Percentiles rank a stretch among this genome's conserved stretches.
Evolutionary conservation across 441 rosid species (phyloP).

Genomic region (Theobroma grandiflorum): DNA sequence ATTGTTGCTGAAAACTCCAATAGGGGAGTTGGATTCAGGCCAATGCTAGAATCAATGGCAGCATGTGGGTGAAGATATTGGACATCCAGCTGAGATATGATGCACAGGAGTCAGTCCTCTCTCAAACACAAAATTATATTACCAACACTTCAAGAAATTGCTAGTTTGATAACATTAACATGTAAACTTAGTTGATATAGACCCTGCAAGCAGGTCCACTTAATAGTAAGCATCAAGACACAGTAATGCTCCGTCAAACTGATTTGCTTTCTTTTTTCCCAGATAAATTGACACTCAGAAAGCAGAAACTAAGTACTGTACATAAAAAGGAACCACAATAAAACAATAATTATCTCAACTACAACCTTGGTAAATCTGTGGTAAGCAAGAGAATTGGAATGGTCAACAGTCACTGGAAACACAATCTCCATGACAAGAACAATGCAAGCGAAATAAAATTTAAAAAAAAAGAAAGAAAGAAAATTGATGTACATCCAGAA

Average conservation of each 20-base stretch:
- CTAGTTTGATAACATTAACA: conserved; percentile 6
- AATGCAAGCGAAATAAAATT: background rate
- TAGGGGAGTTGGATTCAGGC: conserved; percentile 78
- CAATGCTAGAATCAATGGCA: conserved; percentile 72
- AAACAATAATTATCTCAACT: background rate
- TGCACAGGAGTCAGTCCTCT: conserved; percentile 18
- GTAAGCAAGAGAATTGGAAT: background rate
- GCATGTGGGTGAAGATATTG: conserved; percentile 80
- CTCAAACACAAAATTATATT: conserved; percentile 7
- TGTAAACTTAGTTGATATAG: background rate
- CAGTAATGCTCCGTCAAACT: background rate
- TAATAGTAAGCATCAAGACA: background rate
- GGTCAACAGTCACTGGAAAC: background rate
- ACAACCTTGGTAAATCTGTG: background rate
- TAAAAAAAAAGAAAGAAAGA: background rate
- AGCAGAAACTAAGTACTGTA: background rate
- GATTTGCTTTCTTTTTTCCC: conserved; percentile 1
- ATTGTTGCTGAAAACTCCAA: conserved; percentile 80
- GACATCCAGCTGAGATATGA: conserved; percentile 66
- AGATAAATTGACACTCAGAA: background rate
- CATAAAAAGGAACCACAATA: background rate
- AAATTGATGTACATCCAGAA: background rate
- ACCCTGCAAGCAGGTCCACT: background rate
- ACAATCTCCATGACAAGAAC: conserved; percentile 1
- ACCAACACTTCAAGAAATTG: conserved; percentile 16